Conservation (phyloP, 228 moss, liverwort and hornwort species). For the Sphagnum fallax region DNA sequence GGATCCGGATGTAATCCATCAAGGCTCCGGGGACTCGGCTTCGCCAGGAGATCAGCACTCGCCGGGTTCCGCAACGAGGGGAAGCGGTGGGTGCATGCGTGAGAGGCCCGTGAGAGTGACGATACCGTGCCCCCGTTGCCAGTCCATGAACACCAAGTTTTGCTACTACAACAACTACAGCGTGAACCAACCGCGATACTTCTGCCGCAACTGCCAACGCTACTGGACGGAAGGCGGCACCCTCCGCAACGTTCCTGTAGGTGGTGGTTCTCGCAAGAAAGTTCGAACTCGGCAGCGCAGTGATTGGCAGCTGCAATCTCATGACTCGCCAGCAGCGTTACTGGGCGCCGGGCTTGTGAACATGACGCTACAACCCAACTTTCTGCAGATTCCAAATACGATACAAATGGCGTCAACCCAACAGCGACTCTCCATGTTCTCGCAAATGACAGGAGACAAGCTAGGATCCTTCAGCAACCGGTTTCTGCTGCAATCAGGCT, state of each 20-base stretch:
- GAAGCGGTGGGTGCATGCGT: constrained; percentile 21
- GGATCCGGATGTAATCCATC: no score
- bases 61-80: constrained; percentile 3
- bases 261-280: constrained; percentile 48
- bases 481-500: not conserved
- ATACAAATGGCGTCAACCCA: constrained; percentile 14
- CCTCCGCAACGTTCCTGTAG: constrained; percentile 40
- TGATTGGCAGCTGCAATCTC: no score
- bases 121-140: constrained; percentile 46
- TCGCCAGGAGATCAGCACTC: constrained; percentile 15
- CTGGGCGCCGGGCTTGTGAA: not conserved
- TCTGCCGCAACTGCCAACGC: constrained; percentile 49
- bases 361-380: constrained; percentile 10
- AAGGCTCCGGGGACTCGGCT: no score
- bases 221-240: constrained; percentile 55
- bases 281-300: constrained; percentile 14
- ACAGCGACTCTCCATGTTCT: constrained; percentile 22
- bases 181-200: constrained; percentile 42
- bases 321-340: no score
- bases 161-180: constrained; percentile 64
- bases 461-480: no score
- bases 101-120: constrained; percentile 33
- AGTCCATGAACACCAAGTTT: constrained; percentile 55
- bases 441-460: constrained; percentile 3
- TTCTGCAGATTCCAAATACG: not conserved